Evolutionary conservation across 2,329 filamentous ascomycete genomes (phyloP).

Genomic region (Neonectria neomacrospora): DNA sequence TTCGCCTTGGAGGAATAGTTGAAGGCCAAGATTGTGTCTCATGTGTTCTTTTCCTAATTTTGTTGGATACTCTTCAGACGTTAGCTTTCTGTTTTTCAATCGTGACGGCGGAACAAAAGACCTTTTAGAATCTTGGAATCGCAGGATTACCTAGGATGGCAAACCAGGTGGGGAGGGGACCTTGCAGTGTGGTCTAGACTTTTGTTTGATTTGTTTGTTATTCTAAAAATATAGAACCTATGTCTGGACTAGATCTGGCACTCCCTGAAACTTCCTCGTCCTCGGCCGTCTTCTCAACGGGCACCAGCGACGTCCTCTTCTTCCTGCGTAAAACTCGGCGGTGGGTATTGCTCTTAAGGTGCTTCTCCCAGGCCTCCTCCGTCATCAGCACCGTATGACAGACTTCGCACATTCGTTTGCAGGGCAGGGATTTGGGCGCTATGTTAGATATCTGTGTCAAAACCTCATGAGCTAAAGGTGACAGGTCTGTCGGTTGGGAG

Average conservation of each 20-base stretch:
- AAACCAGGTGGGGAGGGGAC: not conserved
- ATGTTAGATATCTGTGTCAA: slow-evolving; percentile 62
- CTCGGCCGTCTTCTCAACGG: slow-evolving; percentile 36
- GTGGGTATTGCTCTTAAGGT: slow-evolving; percentile 52
- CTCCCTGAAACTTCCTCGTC: slow-evolving; percentile 18
- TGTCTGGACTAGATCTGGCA: slow-evolving; percentile 42
- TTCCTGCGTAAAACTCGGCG: slow-evolving; percentile 49
- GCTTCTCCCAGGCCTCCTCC: slow-evolving; percentile 59
- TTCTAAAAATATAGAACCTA: slow-evolving; percentile 44
- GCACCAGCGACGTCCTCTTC: slow-evolving; percentile 52
- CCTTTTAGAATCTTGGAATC: not conserved
- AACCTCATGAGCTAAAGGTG: slow-evolving; percentile 61
- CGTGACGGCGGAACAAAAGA: not conserved
- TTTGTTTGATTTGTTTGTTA: slow-evolving; percentile 18
- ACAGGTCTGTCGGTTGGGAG: slow-evolving; percentile 61
- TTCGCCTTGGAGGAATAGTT: slow-evolving; percentile 89
- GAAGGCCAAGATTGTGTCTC: slow-evolving; percentile 68
- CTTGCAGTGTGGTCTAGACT: not conserved
- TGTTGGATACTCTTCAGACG: not conserved
- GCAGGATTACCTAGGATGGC: not conserved
- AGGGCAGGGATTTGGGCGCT: slow-evolving; percentile 63
- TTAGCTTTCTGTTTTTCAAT: not conserved
- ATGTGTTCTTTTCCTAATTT: slow-evolving; percentile 23
- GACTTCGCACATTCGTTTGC: slow-evolving; percentile 74
- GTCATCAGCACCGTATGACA: slow-evolving; percentile 74